Base-by-base conservation (phyloP, 345 rosid species). In the Dipteronia dyeriana region DNA sequence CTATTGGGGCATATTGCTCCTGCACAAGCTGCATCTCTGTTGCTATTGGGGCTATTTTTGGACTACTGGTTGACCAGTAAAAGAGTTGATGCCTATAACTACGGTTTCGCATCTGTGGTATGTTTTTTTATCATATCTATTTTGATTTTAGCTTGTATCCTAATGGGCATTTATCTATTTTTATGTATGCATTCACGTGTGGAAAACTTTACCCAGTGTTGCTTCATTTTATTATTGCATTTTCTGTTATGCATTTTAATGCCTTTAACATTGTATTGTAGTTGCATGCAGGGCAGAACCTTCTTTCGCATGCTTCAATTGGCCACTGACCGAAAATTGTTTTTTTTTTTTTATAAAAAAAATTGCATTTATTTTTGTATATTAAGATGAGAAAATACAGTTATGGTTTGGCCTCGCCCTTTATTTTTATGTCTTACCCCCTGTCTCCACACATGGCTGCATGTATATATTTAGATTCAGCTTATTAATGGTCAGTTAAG, bases 1-100 rank as follows among this genome's bases (percentile, higher is more conserved):
- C 81, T 97, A 71, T 82, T 94, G 81, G 99, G 97, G 68, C 98
- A 92, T 84, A 97, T 98, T 17, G 99, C 98, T 86, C 99, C 97
- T 2, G 91, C 89, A 54, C 99, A 97, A 88, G 98, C 98, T 54
- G 91, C 89, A 64, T 90, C 96, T 77, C 84, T 97, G 80, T 88
- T 97, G 73, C 72, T 91, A 68, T 86, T 84, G 9, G 99, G 99
- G 22, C 99, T 98, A 29, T 91, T 97, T 85, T 78, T 91, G 73
- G 98, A 97, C 84, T 97, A 86, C 77, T 89, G 94, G 97, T 81
- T 97, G 84, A 94, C 97, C 22, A 83, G 79, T 72, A 90, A 91
- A 81, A 87, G 91, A 85, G 92, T 94, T 64, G 89, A 92, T 79
- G 92, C 92, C 45, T 97, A 74, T 75, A 76, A 87, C 82, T 94